These are phyloP conservation scores for Simmondsia chinensis DNA, from an alignment of 148 eudicot species.

Conservation along the genomic window DNA sequence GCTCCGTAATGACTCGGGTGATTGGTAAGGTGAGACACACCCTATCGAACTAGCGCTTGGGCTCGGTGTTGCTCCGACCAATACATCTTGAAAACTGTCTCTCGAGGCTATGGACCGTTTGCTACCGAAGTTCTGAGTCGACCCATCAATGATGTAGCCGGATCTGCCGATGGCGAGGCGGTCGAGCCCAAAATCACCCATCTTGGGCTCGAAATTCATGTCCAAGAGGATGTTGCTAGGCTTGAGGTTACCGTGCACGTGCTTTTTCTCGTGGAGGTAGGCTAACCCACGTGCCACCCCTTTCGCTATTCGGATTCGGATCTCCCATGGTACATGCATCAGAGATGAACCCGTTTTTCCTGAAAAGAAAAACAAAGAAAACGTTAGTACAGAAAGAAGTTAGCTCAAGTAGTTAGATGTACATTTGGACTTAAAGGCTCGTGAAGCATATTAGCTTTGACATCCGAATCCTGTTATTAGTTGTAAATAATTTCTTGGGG, in stretches of 20 bases:
- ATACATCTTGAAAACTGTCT: conserved; percentile 66
- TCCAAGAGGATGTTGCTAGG: conserved; percentile 75
- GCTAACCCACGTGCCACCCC: conserved; percentile 88
- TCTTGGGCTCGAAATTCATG: conserved; percentile 80
- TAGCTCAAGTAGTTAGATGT: not conserved
- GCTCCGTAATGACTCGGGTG: conserved; percentile 84
- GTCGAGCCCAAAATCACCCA: conserved; percentile 84
- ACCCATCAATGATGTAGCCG: conserved; percentile 50
- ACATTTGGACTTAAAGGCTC: too few relatives aligned
- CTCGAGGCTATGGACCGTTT: conserved; percentile 82
- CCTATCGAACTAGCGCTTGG: conserved; percentile 81
- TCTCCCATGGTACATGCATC: conserved; percentile 79
- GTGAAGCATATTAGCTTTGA: too few relatives aligned
- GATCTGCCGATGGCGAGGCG: conserved; percentile 51
- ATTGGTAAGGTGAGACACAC: conserved; percentile 63
- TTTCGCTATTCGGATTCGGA: conserved; percentile 77
- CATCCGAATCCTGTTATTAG: too few relatives aligned
- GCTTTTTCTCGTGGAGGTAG: conserved; percentile 90
- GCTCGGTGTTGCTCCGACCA: conserved; percentile 48
- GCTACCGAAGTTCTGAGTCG: conserved; percentile 79
- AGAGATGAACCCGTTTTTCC: conserved; percentile 86
- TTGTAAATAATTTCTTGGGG: too few relatives aligned
- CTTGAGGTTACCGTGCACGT: conserved; percentile 89
- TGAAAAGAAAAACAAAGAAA: conserved; percentile 9
- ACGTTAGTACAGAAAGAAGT: not conserved